A percentile compares a stretch with the other conserved stretches of the same genome.
phyloP scores from a whole-genome alignment of 176 grass and related monocot species.

The Miscanthus lutarioriparius region DNA sequence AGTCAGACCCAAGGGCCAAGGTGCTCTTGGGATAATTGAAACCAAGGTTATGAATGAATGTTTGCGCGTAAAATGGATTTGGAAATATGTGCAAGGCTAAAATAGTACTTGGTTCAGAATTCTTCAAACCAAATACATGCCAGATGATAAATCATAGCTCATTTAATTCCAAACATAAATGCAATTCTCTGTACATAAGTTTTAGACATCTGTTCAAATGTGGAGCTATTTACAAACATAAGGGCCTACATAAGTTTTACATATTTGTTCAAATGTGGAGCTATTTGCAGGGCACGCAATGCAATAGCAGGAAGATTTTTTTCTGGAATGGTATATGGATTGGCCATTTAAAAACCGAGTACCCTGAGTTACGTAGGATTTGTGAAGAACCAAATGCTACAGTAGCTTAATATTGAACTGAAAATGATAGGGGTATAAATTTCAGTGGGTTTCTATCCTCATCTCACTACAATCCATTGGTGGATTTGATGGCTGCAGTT shows the following conservation, averaged over 20 bases:
- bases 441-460: neutral
- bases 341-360: neutral
- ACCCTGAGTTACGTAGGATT: neutral
- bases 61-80: neutral
- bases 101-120: neutral
- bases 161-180: neutral
- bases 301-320: neutral
- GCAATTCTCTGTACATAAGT: neutral
- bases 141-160: too few species aligned
- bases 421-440: neutral
- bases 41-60: neutral
- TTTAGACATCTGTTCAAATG: too few species aligned
- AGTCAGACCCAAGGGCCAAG: neutral
- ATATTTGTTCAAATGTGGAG: neutral
- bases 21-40: neutral
- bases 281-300: neutral
- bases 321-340: neutral
- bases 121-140: neutral
- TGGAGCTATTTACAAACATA: neutral
- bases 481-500: neutral
- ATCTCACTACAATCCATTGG: neutral
- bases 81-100: neutral
- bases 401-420: neutral
- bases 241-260: neutral
- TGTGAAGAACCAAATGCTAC: neutral